phyloP scores from a whole-genome alignment of 192 early-diverging fungal genomes.

The Mortierella hygrophila region DNA sequence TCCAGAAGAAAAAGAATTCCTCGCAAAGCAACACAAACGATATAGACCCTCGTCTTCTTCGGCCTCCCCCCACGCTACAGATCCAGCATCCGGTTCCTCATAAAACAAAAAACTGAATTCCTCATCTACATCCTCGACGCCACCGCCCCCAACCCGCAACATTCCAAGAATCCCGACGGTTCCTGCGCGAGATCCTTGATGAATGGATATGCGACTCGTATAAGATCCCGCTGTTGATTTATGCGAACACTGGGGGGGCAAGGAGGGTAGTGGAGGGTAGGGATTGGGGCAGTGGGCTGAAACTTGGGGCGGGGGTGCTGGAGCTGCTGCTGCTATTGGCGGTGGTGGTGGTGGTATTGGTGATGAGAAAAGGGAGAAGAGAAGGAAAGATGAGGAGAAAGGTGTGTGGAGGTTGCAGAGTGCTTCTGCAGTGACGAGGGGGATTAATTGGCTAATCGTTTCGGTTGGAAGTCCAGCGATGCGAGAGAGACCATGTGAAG shows the following conservation, averaged over 20 bases:
- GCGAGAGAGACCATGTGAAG: neutral
- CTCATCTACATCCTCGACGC: neutral
- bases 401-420: neutral
- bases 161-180: neutral
- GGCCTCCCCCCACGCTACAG: neutral
- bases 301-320: neutral
- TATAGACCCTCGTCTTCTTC: neutral
- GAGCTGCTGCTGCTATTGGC: too few relatives aligned
- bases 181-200: neutral
- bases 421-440: neutral
- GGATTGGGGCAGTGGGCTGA: neutral
- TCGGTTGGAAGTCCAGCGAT: neutral
- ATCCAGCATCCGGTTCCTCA: neutral
- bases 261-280: neutral
- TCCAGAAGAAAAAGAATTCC: too few relatives aligned
- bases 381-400: neutral
- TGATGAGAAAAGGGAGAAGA: neutral
- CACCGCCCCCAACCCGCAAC: neutral
- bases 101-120: neutral
- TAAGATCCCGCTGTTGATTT: neutral
- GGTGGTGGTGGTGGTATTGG: too few relatives aligned
- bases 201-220: neutral
- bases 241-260: neutral
- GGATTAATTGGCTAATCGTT: neutral
- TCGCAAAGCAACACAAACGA: neutral